Conservation (phyloP, 176 grass and related monocot genomes). For the maize (Zea mays) region DNA sequence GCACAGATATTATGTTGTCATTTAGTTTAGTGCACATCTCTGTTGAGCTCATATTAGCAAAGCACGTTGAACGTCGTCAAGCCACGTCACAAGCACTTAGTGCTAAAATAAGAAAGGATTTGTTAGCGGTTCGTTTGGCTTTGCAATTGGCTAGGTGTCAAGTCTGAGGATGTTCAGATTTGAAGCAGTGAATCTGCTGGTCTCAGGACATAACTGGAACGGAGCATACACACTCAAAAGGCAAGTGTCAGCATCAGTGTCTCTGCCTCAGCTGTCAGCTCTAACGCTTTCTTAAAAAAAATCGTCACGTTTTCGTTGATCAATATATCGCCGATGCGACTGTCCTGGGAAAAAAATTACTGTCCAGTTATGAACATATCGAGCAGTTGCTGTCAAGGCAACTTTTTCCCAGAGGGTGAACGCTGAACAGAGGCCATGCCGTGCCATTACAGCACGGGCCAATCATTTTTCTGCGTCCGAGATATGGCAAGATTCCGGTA, state of each 20-base stretch:
- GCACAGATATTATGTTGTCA: not conserved
- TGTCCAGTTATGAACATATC: not conserved
- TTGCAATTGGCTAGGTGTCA: slow-evolving; percentile 12
- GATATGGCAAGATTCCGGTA: slow-evolving; percentile 22
- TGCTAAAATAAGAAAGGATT: slow-evolving; percentile 6
- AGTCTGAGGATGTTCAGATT: not conserved
- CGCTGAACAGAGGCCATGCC: not conserved
- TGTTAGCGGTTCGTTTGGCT: not conserved
- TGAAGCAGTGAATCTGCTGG: not conserved
- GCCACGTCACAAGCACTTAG: not conserved
- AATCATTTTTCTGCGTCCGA: slow-evolving; percentile 20
- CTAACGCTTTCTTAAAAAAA: not conserved
- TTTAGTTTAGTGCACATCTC: not conserved
- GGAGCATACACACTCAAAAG: not conserved
- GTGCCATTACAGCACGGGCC: not conserved
- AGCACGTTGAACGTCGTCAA: slow-evolving; percentile 1
- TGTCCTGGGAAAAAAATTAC: not conserved
- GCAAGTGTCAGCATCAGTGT: slow-evolving; percentile 32
- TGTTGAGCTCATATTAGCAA: not conserved
- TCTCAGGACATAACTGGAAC: not conserved
- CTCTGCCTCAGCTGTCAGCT: not conserved
- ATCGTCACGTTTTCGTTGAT: not conserved
- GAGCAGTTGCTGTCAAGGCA: not conserved
- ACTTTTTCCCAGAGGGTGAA: not conserved
- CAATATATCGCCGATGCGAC: too few species aligned